Evolutionary conservation across 2,329 filamentous ascomycete genomes (phyloP).

Genomic region (Fonsecaea nubica): DNA sequence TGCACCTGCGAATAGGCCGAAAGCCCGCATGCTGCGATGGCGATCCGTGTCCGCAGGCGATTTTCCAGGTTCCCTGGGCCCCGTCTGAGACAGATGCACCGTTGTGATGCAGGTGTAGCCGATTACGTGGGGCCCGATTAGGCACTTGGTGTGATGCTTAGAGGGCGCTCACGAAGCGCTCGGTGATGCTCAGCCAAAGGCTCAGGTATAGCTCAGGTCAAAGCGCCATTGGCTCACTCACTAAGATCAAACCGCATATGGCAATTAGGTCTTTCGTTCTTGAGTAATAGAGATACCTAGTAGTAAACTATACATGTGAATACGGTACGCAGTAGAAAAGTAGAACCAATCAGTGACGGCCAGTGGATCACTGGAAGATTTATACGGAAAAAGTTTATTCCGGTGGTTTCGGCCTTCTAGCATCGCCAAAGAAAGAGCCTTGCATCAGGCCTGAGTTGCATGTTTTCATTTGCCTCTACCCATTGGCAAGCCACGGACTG

Average conservation of each 20-base stretch:
- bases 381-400: not conserved
- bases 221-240: not conserved
- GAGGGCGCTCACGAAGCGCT: not conserved
- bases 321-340: not conserved
- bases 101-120: not conserved
- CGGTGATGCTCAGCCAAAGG: not conserved
- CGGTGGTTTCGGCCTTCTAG: not conserved
- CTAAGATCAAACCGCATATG: not conserved
- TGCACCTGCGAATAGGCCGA: slow-evolving; percentile 7
- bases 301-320: too few relatives aligned
- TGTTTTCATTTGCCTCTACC: not conserved
- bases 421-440: not conserved
- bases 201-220: not conserved
- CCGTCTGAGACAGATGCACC: not conserved
- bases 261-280: not conserved
- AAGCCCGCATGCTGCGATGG: slow-evolving; percentile 12
- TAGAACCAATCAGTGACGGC: not conserved
- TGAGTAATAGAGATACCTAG: too few relatives aligned
- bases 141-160: not conserved
- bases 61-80: not conserved
- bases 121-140: not conserved
- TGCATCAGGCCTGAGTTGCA: not conserved
- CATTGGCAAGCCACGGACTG: not conserved
- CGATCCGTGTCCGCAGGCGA: slow-evolving; percentile 9
- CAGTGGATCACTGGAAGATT: not conserved